Base-by-base conservation (phyloP, 148 eudicot species). In the Rhododendron griersonianum region DNA sequence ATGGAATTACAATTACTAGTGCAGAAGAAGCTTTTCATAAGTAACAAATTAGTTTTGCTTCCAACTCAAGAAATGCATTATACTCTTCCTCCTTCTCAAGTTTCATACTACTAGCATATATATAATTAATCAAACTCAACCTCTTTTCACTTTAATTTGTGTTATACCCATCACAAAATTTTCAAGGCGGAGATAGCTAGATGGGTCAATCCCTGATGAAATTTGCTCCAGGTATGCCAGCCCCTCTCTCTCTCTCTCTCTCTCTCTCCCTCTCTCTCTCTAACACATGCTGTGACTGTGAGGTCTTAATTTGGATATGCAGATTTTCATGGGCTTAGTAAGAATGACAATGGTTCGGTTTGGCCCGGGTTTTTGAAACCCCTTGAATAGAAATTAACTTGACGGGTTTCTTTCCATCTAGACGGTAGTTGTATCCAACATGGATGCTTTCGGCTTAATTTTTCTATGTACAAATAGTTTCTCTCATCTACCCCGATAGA, bases 201-300 rank as follows among this genome's bases (percentile, higher is more conserved):
- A 87, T 87, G 89, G 89, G 86, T 33, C 89, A 87, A 80, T 80
- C 89, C 84, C 73, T 87, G 48, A 55, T 69, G 75, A 87, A 87
- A 84, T 15, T 84, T 19, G 84, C 53, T 37, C 86, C 86, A 67
- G 88, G 86, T 87, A 78, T n/a, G 33, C 13, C 44, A 51, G 30
- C n/a, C 55, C 2, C 75, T 4, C 41, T 30, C 23, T 55, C n/a
- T 37, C 47, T 23, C 82, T 13, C 81, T 79, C 81, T 48, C 82
- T 80, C 63, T 25, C 30, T 19, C 4, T 44, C 37, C 0, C 37
- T 35, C 37, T 35, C 37, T 35, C 37, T 35, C 47, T 25, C 16
- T 1, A 25, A 8, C 14, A 15, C 30, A 3, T 11, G 28, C 0
- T 23, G 11, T n/a, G 21, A 15, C 19, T 21, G 16, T 23, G 48